A percentile compares a stretch with the other conserved stretches of the same genome.
Evolutionary conservation across 805 yeast genomes (phyloP).

Genomic region (Yamadazyma philogaea): DNA sequence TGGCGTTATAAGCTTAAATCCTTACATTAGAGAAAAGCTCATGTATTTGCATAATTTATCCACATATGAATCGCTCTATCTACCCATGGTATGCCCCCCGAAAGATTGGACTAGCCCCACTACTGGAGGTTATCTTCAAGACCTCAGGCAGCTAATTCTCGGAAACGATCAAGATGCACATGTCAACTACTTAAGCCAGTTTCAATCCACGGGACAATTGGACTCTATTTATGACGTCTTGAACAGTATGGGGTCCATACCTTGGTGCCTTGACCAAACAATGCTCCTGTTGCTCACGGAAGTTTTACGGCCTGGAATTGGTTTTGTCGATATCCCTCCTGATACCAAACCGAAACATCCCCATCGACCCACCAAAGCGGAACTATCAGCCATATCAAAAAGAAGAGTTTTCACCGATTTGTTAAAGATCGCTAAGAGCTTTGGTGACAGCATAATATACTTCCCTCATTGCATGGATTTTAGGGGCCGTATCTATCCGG

Average conservation of each 20-base stretch:
- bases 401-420: constrained; percentile 21
- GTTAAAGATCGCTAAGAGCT: constrained; percentile 23
- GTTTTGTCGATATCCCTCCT: constrained; percentile 28
- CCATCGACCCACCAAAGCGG: constrained; percentile 2
- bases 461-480: constrained; percentile 40
- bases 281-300: constrained; percentile 22
- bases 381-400: constrained; percentile 14
- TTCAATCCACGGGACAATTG: constrained; percentile 32
- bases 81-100: constrained; percentile 42
- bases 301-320: constrained; percentile 18
- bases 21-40: constrained; percentile 18
- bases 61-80: constrained; percentile 15
- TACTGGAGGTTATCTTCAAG: constrained; percentile 34
- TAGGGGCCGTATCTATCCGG: constrained; percentile 41
- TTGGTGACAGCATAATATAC: constrained; percentile 26
- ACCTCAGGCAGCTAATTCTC: constrained; percentile 23
- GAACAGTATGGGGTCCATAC: constrained; percentile 24
- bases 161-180: constrained; percentile 17
- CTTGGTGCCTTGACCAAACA: constrained; percentile 36
- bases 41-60: constrained; percentile 12
- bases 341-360: neutral
- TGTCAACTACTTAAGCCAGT: constrained; percentile 21
- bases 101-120: constrained; percentile 31
- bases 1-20: constrained; percentile 25
- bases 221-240: constrained; percentile 27